Evolutionary conservation across 495 filamentous ascomycete genomes (phyloP).

Genomic region (Viridothelium virens): DNA sequence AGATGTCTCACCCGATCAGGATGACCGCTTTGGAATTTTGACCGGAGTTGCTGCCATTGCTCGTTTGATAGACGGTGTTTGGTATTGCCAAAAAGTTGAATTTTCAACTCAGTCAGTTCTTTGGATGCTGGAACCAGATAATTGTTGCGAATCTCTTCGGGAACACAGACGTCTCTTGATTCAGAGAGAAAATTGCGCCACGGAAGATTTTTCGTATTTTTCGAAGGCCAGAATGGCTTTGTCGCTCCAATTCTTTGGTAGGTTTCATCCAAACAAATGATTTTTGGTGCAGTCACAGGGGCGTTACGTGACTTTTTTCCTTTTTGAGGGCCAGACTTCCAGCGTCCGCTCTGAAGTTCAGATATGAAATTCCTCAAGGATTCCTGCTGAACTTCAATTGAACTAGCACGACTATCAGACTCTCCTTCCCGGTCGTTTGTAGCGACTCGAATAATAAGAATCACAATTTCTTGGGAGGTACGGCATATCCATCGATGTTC

Average conservation of each 20-base stretch:
- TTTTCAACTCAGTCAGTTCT: background rate
- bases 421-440: background rate
- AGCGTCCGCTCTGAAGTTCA: background rate
- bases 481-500: slow-evolving; percentile 4
- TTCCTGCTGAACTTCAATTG: background rate
- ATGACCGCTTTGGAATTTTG: background rate
- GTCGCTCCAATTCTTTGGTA: background rate
- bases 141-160: background rate
- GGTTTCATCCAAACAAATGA: background rate
- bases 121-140: background rate
- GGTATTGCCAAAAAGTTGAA: background rate
- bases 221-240: background rate
- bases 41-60: background rate
- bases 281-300: background rate
- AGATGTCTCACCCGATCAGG: background rate
- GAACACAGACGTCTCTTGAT: background rate
- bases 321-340: background rate
- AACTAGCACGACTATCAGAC: background rate
- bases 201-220: background rate
- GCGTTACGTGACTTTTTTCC: too few relatives aligned
- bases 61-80: background rate
- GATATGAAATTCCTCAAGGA: background rate
- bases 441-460: slow-evolving; percentile 1
- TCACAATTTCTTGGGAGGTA: slow-evolving; percentile 8
- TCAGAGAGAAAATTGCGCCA: background rate